Percentiles rank a stretch among this genome's conserved stretches.
phyloP scores from a whole-genome alignment of 2,329 filamentous ascomycete species.

The Acrocalymma vagum region DNA sequence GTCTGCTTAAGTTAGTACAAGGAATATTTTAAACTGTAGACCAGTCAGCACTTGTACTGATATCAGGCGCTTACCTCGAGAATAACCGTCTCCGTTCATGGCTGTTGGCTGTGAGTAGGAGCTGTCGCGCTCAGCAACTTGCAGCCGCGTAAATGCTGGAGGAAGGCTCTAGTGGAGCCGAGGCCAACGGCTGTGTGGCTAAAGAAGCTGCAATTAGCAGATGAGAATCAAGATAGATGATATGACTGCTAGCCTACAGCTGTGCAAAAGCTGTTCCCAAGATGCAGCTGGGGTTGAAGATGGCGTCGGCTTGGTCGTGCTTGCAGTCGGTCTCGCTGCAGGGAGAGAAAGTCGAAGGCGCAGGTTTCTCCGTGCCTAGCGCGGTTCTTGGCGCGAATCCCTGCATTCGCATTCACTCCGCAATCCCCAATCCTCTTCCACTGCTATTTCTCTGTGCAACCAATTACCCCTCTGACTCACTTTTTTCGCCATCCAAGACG shows the following conservation, averaged over 20 bases:
- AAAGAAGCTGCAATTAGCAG: constrained; percentile 25
- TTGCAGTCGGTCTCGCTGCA: constrained; percentile 18
- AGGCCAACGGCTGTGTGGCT: constrained; percentile 14
- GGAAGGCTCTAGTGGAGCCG: constrained; percentile 1
- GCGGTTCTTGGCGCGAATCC: constrained; percentile 26
- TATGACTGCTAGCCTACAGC: constrained; percentile 12
- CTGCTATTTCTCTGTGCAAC: constrained; percentile 5
- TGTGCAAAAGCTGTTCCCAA: constrained; percentile 13
- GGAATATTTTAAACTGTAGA: constrained; percentile 34
- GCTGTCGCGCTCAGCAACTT: constrained; percentile 16
- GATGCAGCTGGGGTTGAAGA: constrained; percentile 11
- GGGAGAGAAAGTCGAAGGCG: constrained; percentile 22
- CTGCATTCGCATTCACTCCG: constrained; percentile 13
- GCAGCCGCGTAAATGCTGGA: constrained; percentile 17
- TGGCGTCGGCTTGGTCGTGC: constrained; percentile 24
- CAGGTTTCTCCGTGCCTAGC: constrained; percentile 14
- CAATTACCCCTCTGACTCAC: constrained; percentile 1
- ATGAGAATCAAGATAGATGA: constrained; percentile 17
- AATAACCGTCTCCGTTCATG: constrained; percentile 89
- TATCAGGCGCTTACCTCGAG: constrained; percentile 69
- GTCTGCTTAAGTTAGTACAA: constrained; percentile 45
- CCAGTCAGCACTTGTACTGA: constrained; percentile 47
- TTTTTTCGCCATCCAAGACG: constrained; percentile 1
- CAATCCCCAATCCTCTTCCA: constrained; percentile 1
- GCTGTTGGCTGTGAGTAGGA: constrained; percentile 37